A percentile compares a stretch with the other conserved stretches of the same genome.
Evolutionary conservation across 2,329 filamentous ascomycete species (phyloP).

Genomic region (Harringtonia lauricola): DNA sequence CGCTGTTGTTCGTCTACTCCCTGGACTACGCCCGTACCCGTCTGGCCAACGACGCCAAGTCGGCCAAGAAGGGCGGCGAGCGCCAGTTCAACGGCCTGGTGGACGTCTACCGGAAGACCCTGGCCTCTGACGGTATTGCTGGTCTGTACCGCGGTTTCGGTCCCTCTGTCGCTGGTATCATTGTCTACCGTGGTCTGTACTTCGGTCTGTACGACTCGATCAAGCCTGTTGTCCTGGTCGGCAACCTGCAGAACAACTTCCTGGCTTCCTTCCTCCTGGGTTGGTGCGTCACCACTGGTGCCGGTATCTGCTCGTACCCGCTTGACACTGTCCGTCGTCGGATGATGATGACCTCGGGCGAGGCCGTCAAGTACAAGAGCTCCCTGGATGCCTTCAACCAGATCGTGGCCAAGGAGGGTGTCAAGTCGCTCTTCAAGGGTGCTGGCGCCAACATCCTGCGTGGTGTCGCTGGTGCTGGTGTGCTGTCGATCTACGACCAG

Average conservation of each 20-base stretch:
- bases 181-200: slow-evolving; percentile 99
- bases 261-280: slow-evolving; percentile 97
- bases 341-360: slow-evolving; percentile 98
- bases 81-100: slow-evolving; percentile 99
- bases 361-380: slow-evolving; percentile 99
- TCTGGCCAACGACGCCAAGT: slow-evolving; percentile 99
- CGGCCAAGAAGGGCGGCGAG: slow-evolving; percentile 89
- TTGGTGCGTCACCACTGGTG: slow-evolving; percentile 99
- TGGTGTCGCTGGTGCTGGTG: slow-evolving; percentile 99
- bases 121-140: slow-evolving; percentile 94
- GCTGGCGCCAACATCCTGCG: slow-evolving; percentile 99
- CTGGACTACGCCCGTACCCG: slow-evolving; percentile 99
- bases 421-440: slow-evolving; percentile 99
- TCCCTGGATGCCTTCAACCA: slow-evolving; percentile 91
- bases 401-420: slow-evolving; percentile 96
- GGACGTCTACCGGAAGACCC: slow-evolving; percentile 99
- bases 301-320: slow-evolving; percentile 99
- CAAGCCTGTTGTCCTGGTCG: slow-evolving; percentile 95
- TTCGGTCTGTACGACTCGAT: slow-evolving; percentile 99
- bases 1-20: slow-evolving; percentile 99
- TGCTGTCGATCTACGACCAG: slow-evolving; percentile 99
- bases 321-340: slow-evolving; percentile 99
- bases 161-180: slow-evolving; percentile 96
- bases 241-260: slow-evolving; percentile 94
- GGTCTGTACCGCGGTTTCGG: slow-evolving; percentile 99